Evolutionary conservation across 139 green algal genomes (phyloP), one percentile per base, ranked within the genome.

Genomic region (Chlamydomonas sp.): DNA sequence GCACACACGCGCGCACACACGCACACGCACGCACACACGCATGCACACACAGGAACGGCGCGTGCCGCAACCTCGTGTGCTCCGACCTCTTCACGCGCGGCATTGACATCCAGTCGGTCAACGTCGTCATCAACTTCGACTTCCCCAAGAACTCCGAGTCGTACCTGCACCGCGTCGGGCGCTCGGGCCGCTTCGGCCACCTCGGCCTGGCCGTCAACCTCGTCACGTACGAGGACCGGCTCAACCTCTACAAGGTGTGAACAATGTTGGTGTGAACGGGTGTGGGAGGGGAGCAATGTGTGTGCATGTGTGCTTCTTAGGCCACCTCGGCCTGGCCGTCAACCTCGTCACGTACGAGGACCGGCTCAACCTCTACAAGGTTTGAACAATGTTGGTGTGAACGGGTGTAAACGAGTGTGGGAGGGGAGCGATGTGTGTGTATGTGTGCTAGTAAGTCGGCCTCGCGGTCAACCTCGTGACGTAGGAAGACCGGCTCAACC

Each of bases 81-180:
- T 96, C 91, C n/a, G 92, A 97, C 74, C 79, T 97, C 5, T 97
- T 97, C 81, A 97, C 92, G 0, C 84, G 92, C 54, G 95, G 95
- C 71, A 99, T 99, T 68, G 95, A 99, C 80, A 97, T 99, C 73
- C 93, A 98, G 83, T 90, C 91, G 20, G 94, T 98, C 16, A 99
- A 99, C 78, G 95, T 99, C 3, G 95, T 99, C 65, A 99, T 99
- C 86, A 99, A 99, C 81, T 99, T 99, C 79, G 95, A 99, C 85
- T 99, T 99, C 85, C 95, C 95, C 58, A 99, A 98, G 88, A 97
- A 96, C 75, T 87, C 84, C 5, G 95, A 99, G 82, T 99, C 95
- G 0, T 99, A 99, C 83, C 87, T 99, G 57, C 95, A 99, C 83
- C 82, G 95, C 39, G 95, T 95, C 13, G 95, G 95, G 8, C 87